These are phyloP conservation scores for Amanita inopinata DNA, from an alignment of 768 basidiomycete genomes.

Conservation along the genomic window DNA sequence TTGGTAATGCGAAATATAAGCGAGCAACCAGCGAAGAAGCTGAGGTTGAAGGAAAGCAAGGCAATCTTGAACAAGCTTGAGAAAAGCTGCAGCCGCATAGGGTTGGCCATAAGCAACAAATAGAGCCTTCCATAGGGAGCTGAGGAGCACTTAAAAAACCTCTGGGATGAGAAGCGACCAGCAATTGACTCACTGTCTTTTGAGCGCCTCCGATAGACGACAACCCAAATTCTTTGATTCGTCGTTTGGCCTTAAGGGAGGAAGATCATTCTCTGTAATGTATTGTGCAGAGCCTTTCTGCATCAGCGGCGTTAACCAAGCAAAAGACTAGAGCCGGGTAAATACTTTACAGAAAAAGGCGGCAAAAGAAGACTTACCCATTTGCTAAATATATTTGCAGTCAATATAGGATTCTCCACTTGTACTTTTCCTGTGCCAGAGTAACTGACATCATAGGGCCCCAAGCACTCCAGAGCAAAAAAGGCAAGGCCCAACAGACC, in stretches of 20 bases:
- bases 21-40: slow-evolving; percentile 67
- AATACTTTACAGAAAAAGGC: background rate
- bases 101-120: slow-evolving; percentile 72
- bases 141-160: slow-evolving; percentile 16
- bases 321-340: slow-evolving; percentile 42
- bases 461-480: slow-evolving; percentile 59
- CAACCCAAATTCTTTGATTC: slow-evolving; percentile 60
- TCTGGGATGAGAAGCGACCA: background rate
- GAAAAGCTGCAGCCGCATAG: slow-evolving; percentile 45
- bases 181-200: slow-evolving; percentile 47
- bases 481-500: slow-evolving; percentile 38
- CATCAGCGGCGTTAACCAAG: slow-evolving; percentile 81
- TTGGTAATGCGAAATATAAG: slow-evolving; percentile 78
- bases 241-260: slow-evolving; percentile 57
- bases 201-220: slow-evolving; percentile 48
- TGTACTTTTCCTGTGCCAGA: slow-evolving; percentile 22
- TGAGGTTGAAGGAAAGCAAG: slow-evolving; percentile 84
- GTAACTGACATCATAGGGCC: slow-evolving; percentile 43
- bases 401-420: slow-evolving; percentile 60
- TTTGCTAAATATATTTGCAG: slow-evolving; percentile 73
- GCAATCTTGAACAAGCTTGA: slow-evolving; percentile 75
- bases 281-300: slow-evolving; percentile 51
- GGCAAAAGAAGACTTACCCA: slow-evolving; percentile 34
- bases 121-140: slow-evolving; percentile 66
- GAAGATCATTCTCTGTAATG: slow-evolving; percentile 83